Conservation (phyloP, 31 red algal genomes). For the Odonthalia washingtoniensis region DNA sequence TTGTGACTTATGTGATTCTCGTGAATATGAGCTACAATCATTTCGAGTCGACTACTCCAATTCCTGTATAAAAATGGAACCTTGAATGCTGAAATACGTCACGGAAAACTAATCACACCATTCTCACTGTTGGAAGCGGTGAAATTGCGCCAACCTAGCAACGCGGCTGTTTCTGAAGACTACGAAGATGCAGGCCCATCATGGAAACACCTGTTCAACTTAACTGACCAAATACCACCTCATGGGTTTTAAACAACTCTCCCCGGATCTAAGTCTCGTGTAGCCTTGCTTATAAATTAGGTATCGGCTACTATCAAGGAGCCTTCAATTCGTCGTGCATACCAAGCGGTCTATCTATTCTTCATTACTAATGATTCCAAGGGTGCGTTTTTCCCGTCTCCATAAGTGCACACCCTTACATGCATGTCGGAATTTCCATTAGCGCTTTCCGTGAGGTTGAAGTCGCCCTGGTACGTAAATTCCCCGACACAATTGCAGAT, state of each 20-base stretch:
- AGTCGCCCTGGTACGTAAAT: conserved; percentile 67
- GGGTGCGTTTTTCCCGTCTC: conserved; percentile 89
- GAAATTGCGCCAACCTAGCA: no score
- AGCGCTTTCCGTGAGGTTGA: conserved; percentile 77
- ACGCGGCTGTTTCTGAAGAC: no score
- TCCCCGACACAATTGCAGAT: conserved; percentile 62
- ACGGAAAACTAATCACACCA: no score
- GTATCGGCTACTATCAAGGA: conserved; percentile 76
- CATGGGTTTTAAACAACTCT: conserved; percentile 69
- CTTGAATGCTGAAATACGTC: no score
- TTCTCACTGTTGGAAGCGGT: no score
- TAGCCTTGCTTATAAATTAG: conserved; percentile 97
- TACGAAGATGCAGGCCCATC: no score
- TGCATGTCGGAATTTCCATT: conserved; percentile 77
- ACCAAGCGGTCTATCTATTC: conserved; percentile 93
- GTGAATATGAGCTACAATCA: no score
- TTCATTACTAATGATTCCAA: conserved; percentile 85
- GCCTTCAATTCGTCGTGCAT: conserved; percentile 56
- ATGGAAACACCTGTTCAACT: conserved; percentile 40
- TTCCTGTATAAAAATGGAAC: no score
- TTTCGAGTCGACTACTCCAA: no score
- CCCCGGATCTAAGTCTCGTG: conserved; percentile 62
- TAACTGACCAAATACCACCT: conserved; percentile 60
- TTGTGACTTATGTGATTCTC: no score
- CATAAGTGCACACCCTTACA: conserved; percentile 87